Evolutionary conservation across 305 asterid genomes (phyloP).

Genomic region (Ajuga reptans): DNA sequence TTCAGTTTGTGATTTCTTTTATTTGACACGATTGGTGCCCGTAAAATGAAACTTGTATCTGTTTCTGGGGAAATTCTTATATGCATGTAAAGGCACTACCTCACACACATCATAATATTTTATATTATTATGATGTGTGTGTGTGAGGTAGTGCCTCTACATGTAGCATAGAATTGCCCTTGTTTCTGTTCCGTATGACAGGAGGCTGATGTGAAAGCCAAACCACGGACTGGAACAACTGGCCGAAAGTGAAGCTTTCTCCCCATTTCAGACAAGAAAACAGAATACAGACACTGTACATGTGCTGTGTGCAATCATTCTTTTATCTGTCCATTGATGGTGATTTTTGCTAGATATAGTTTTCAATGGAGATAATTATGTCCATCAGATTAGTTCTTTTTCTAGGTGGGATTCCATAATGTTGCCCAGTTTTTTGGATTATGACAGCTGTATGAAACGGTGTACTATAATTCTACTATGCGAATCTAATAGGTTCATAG

Average conservation of each 20-base stretch:
- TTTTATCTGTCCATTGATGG: background rate
- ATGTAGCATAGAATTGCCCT: too few relatives aligned
- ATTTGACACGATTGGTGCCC: background rate
- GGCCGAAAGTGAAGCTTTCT: slow-evolving; percentile 48
- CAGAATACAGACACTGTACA: slow-evolving; percentile 7
- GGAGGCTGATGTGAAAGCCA: slow-evolving; percentile 84
- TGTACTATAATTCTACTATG: background rate
- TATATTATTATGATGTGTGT: too few relatives aligned
- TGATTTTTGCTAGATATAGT: background rate
- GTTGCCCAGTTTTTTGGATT: too few relatives aligned
- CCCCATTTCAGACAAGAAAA: slow-evolving; percentile 11
- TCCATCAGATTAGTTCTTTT: background rate
- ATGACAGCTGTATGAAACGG: background rate
- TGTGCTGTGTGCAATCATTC: background rate
- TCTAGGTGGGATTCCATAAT: background rate
- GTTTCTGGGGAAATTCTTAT: too few relatives aligned
- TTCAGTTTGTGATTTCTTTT: background rate
- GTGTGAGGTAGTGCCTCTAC: too few relatives aligned
- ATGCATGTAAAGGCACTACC: too few relatives aligned
- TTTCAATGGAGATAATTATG: background rate
- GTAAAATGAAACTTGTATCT: background rate
- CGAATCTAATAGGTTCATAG: too few relatives aligned
- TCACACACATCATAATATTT: too few relatives aligned
- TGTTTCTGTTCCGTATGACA: slow-evolving; percentile 27
- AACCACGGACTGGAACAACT: slow-evolving; percentile 53